Percentiles rank a stretch among this genome's conserved stretches.
Conservation (phyloP, 108 stramenopile species). For the Fragilariopsis cylindrus region DNA sequence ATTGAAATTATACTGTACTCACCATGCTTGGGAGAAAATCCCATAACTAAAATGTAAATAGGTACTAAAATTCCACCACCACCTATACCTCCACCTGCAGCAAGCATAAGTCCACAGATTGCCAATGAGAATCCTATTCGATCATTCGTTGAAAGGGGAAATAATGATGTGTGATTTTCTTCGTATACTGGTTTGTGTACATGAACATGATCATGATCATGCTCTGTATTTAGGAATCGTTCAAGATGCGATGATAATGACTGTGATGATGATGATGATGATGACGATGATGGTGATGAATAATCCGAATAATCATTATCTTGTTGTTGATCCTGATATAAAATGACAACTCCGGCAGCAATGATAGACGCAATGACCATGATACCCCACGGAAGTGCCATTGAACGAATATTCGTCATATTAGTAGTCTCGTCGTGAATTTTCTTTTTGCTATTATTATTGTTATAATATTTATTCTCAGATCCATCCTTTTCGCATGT, state of each 20-base stretch:
- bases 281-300: background rate
- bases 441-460: no score
- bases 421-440: background rate
- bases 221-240: slow-evolving; percentile 1
- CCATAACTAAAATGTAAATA: slow-evolving; percentile 79
- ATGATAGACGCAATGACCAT: slow-evolving; percentile 29
- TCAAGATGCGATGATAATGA: background rate
- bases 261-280: background rate
- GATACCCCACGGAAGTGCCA: slow-evolving; percentile 25
- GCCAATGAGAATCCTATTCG: slow-evolving; percentile 50
- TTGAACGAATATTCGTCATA: slow-evolving; percentile 12
- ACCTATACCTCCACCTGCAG: slow-evolving; percentile 85
- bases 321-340: slow-evolving; percentile 3
- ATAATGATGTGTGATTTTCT: slow-evolving; percentile 39
- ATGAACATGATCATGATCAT: slow-evolving; percentile 12
- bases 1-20: slow-evolving; percentile 32
- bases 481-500: no score
- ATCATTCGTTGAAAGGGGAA: slow-evolving; percentile 58
- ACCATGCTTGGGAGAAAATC: slow-evolving; percentile 70
- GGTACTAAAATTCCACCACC: slow-evolving; percentile 87
- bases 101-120: slow-evolving; percentile 59
- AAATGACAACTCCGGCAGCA: slow-evolving; percentile 19
- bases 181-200: slow-evolving; percentile 35
- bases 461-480: no score
- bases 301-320: slow-evolving; percentile 8